Percentiles rank a stretch among this genome's conserved stretches.
phyloP scores from a whole-genome alignment of 2,329 filamentous ascomycete species.

The Xylariaceae sp. region DNA sequence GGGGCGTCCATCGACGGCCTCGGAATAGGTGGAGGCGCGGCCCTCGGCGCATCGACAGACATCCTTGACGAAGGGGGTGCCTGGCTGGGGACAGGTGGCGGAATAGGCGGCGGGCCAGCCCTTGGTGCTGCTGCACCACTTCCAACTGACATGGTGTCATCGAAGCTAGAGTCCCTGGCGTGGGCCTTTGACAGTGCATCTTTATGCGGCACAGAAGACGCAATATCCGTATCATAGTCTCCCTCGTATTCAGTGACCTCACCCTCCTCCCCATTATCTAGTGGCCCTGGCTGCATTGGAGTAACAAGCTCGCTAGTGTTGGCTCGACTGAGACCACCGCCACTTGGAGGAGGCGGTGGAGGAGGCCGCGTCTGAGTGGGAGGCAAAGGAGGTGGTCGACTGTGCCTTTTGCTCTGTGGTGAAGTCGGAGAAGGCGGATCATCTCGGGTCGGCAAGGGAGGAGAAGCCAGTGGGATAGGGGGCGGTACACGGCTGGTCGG shows the following conservation, averaged over 20 bases:
- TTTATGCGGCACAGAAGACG: conserved; percentile 87
- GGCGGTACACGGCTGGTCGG: conserved; percentile 39
- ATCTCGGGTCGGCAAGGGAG: conserved; percentile 39
- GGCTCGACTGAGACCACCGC: conserved; percentile 48
- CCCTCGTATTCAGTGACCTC: conserved; percentile 94
- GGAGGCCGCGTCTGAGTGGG: conserved; percentile 60
- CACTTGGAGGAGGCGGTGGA: conserved; percentile 63
- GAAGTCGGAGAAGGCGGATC: conserved; percentile 38
- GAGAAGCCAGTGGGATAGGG: conserved; percentile 43
- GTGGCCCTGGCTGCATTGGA: conserved; percentile 38
- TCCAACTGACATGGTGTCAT: conserved; percentile 61
- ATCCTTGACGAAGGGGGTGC: conserved; percentile 49
- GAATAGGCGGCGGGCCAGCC: conserved; percentile 53
- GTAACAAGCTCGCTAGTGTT: conserved; percentile 51
- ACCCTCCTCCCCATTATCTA: conserved; percentile 62
- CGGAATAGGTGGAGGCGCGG: conserved; percentile 30
- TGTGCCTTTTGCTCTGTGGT: conserved; percentile 50
- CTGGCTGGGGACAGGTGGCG: conserved; percentile 63
- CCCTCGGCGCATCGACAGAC: conserved; percentile 69
- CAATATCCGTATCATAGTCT: conserved; percentile 97
- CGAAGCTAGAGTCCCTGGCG: conserved; percentile 69
- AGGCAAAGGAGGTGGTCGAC: conserved; percentile 57
- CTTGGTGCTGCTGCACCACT: conserved; percentile 48
- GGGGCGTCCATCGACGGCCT: too few relatives aligned
- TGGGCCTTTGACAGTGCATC: conserved; percentile 87